A percentile compares a stretch with the other conserved stretches of the same genome.
Conservation (phyloP, 2,329 filamentous ascomycete species). For the Didymella pinodella region DNA sequence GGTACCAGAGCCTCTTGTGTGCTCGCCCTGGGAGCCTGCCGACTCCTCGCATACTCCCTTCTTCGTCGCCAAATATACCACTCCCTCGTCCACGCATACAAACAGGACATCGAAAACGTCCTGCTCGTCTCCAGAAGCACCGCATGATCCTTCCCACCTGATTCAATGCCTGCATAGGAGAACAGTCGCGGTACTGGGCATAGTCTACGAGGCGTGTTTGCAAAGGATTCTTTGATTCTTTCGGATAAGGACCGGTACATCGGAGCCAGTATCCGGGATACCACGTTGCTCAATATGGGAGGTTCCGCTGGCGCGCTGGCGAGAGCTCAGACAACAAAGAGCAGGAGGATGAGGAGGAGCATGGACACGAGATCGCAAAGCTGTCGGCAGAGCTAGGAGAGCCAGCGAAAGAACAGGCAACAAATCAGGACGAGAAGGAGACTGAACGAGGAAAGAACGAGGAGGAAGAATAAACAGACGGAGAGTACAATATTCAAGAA, state of each 20-base stretch:
- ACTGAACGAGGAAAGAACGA: neutral
- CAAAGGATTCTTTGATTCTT: too few species aligned
- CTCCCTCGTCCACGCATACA: neutral
- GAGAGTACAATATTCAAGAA: neutral
- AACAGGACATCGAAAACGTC: neutral
- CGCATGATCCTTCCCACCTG: neutral
- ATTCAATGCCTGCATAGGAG: neutral
- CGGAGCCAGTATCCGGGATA: neutral
- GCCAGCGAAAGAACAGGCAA: neutral
- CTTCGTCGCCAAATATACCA: neutral
- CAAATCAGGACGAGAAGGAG: neutral
- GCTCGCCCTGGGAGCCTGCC: neutral
- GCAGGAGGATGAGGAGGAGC: neutral
- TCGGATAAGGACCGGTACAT: neutral
- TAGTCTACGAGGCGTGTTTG: neutral
- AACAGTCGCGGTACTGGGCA: neutral
- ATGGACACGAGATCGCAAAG: neutral
- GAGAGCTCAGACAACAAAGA: neutral
- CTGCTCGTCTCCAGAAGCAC: neutral
- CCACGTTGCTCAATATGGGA: neutral
- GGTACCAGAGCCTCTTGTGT: neutral
- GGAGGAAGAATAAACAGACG: neutral
- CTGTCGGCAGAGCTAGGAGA: neutral
- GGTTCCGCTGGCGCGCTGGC: neutral
- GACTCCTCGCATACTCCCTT: neutral